Evolutionary conservation across 805 yeast genomes (phyloP).

Genomic region (Wickerhamiella nectarea): DNA sequence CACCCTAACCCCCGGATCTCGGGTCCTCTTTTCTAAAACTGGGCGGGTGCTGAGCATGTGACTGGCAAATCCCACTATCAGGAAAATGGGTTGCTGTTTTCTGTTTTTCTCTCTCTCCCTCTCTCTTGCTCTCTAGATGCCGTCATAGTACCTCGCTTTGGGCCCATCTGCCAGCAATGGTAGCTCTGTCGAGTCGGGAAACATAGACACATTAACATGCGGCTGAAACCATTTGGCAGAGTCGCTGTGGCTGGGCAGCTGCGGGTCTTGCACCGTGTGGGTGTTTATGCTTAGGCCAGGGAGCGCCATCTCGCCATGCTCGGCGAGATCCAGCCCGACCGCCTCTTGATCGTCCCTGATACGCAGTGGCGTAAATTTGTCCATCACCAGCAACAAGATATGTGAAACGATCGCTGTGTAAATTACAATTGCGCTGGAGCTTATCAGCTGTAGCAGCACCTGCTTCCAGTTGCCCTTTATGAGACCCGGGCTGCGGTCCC

Average conservation of each 20-base stretch:
- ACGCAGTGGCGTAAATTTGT: conserved; percentile 62
- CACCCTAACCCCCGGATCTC: too few species aligned
- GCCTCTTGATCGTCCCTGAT: conserved; percentile 77
- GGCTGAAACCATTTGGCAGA: conserved; percentile 12
- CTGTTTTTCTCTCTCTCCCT: too few species aligned
- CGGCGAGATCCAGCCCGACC: conserved; percentile 74
- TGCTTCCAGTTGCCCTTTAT: conserved; percentile 69
- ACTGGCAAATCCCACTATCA: too few species aligned
- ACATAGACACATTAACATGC: conserved; percentile 16
- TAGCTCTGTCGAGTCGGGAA: conserved; percentile 16
- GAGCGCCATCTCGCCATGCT: conserved; percentile 74
- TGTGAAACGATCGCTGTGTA: conserved; percentile 71
- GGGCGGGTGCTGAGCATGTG: too few species aligned
- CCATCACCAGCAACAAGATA: conserved; percentile 54
- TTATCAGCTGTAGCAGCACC: conserved; percentile 81
- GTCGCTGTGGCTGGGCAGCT: not conserved
- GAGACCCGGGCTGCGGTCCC: conserved; percentile 64
- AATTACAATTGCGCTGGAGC: conserved; percentile 48
- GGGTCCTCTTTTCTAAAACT: too few species aligned
- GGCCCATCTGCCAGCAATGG: conserved; percentile 15
- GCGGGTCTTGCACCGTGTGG: not conserved
- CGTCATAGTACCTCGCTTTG: not conserved
- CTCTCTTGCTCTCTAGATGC: too few species aligned
- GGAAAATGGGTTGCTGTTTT: too few species aligned
- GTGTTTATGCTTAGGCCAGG: not conserved